A percentile compares a stretch with the other conserved stretches of the same genome.
Conservation (phyloP, 257 asterid species). For the Echium plantagineum region DNA sequence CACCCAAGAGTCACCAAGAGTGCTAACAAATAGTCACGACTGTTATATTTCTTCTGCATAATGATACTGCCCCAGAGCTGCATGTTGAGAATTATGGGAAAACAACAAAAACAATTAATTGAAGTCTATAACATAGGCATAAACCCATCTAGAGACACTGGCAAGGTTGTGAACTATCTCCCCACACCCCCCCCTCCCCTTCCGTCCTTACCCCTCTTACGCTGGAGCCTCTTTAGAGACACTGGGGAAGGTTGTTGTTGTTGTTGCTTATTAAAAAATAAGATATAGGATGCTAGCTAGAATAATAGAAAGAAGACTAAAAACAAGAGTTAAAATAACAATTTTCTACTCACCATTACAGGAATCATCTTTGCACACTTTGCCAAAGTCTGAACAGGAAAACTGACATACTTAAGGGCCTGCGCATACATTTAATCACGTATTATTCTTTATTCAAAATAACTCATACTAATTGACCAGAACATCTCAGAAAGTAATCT, state of each 20-base stretch:
- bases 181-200: no score
- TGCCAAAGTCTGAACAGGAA: constrained; percentile 94
- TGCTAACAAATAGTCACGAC: constrained; percentile 69
- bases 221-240: no score
- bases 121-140: background rate
- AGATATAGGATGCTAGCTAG: background rate
- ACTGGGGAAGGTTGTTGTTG: no score
- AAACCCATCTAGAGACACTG: no score
- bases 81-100: constrained; percentile 17
- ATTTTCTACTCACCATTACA: constrained; percentile 71
- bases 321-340: constrained; percentile 2
- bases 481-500: background rate
- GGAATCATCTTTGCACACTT: constrained; percentile 99
- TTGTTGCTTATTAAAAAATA: background rate
- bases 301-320: background rate
- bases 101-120: background rate
- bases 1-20: constrained; percentile 80
- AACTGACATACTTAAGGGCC: constrained; percentile 98
- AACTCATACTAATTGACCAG: background rate
- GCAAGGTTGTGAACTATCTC: no score
- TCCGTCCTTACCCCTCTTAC: no score
- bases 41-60: constrained; percentile 90
- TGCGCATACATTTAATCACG: constrained; percentile 27
- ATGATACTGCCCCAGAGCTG: constrained; percentile 96
- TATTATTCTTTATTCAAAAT: background rate